Percentiles rank a stretch among this genome's conserved stretches.
phyloP scores from a whole-genome alignment of 2,329 filamentous ascomycete genomes.

The Phialocephala sp. region DNA sequence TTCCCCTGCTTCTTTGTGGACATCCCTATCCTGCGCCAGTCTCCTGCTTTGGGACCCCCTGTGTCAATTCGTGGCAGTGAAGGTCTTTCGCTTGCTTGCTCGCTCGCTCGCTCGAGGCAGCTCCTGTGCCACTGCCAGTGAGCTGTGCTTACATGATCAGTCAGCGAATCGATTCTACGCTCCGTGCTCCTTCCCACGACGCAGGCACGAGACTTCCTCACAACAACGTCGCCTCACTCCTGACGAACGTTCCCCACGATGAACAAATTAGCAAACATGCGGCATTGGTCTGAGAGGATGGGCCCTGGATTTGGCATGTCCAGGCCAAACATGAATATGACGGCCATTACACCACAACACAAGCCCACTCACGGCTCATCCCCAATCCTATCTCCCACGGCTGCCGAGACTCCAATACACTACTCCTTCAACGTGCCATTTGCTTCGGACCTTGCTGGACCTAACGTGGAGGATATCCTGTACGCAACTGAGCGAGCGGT shows the following conservation, averaged over 20 bases:
- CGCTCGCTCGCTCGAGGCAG: conserved; percentile 9
- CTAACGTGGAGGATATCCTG: conserved; percentile 92
- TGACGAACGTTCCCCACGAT: conserved; percentile 51
- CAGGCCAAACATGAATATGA: conserved; percentile 52
- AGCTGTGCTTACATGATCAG: conserved; percentile 17
- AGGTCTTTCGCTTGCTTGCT: conserved; percentile 8
- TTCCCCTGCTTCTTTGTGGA: not conserved
- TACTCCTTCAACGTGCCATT: conserved; percentile 98
- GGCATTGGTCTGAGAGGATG: conserved; percentile 75
- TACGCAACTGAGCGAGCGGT: conserved; percentile 89
- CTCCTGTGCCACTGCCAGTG: not conserved
- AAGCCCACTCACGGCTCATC: conserved; percentile 60
- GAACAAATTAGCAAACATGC: conserved; percentile 76
- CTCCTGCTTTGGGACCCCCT: conserved; percentile 8
- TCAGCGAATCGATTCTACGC: conserved; percentile 8
- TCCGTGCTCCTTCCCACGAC: not conserved
- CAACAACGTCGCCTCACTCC: conserved; percentile 19
- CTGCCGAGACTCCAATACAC: conserved; percentile 80
- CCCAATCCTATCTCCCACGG: conserved; percentile 69
- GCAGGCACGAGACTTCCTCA: conserved; percentile 20
- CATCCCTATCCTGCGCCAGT: not conserved
- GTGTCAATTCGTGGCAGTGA: not conserved
- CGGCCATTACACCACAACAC: conserved; percentile 58
- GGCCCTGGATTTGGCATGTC: conserved; percentile 70
- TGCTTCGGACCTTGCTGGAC: conserved; percentile 87